A percentile compares a stretch with the other conserved stretches of the same genome.
Conservation (phyloP, 345 rosid genomes). For the Turritis glabra region DNA sequence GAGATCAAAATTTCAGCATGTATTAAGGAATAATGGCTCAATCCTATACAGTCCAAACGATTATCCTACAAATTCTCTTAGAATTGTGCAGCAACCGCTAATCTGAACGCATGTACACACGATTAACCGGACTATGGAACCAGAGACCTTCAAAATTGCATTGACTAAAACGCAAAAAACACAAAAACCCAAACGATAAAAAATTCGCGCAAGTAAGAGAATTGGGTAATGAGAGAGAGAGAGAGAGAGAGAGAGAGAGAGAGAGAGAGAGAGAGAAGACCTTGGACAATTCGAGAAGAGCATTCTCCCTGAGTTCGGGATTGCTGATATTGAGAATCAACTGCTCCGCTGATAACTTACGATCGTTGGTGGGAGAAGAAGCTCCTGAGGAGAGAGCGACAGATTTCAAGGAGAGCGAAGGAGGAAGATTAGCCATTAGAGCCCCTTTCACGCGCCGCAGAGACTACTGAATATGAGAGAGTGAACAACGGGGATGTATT, state of each 20-base stretch:
- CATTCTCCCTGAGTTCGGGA: conserved; percentile 81
- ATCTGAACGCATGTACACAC: background rate
- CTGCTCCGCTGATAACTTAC: conserved; percentile 69
- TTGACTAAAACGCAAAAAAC: background rate
- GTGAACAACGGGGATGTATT: background rate
- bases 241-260: no score
- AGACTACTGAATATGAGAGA: background rate
- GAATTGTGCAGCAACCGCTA: background rate
- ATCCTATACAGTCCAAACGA: background rate
- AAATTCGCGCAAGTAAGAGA: background rate
- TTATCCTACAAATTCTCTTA: conserved; percentile 5
- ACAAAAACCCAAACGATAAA: background rate
- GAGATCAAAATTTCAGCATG: background rate
- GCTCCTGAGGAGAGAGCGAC: conserved; percentile 44
- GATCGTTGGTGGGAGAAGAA: conserved; percentile 50
- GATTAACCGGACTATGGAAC: background rate
- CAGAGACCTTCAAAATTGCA: background rate
- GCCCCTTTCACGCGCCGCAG: conserved; percentile 28
- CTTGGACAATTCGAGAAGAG: conserved; percentile 69
- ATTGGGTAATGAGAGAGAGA: no score
- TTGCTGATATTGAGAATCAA: conserved; percentile 73
- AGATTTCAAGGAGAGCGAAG: conserved; percentile 48
- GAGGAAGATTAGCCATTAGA: conserved; percentile 66
- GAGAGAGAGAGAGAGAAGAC: conserved; percentile 41
- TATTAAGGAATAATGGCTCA: background rate